Conservation (phyloP, 208 protist species). For the Endotrypanum monterogeii region DNA sequence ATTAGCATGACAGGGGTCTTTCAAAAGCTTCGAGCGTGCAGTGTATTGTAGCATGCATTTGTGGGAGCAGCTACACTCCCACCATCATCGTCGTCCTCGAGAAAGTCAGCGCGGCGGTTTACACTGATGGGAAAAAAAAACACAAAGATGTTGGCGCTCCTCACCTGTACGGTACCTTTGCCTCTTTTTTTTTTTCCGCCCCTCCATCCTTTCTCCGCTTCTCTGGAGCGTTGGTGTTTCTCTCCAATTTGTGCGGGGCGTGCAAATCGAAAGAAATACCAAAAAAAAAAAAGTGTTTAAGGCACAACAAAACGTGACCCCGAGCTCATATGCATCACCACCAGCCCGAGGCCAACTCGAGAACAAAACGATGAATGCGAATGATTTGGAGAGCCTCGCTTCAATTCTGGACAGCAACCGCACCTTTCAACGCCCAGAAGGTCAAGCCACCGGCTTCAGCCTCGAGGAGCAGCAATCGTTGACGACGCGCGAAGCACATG, state of each 20-base stretch:
- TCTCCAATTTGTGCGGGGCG: too few relatives aligned
- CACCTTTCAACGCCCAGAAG: constrained; percentile 60
- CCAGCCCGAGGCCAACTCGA: neutral
- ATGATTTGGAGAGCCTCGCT: constrained; percentile 60
- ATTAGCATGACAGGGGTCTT: too few relatives aligned
- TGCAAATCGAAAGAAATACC: too few relatives aligned
- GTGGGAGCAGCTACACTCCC: too few relatives aligned
- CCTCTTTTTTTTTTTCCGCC: too few relatives aligned
- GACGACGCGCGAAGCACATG: neutral
- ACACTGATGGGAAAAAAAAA: too few relatives aligned
- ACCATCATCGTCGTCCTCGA: neutral
- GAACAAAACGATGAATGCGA: constrained; percentile 34
- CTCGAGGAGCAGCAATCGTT: constrained; percentile 31
- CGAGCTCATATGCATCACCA: neutral
- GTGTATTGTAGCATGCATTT: too few relatives aligned
- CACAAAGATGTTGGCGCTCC: too few relatives aligned
- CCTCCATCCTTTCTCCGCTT: too few relatives aligned
- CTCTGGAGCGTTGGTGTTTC: too few relatives aligned
- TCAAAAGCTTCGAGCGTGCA: neutral
- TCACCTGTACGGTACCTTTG: too few relatives aligned
- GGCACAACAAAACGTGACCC: neutral
- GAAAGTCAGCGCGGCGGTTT: too few relatives aligned
- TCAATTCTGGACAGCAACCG: constrained; percentile 78
- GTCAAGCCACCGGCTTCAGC: constrained; percentile 76
- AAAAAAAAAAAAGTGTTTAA: neutral